Evolutionary conservation across 345 rosid genomes (phyloP), one percentile per base, ranked within the genome.

Genomic region (Trapa incisa): DNA sequence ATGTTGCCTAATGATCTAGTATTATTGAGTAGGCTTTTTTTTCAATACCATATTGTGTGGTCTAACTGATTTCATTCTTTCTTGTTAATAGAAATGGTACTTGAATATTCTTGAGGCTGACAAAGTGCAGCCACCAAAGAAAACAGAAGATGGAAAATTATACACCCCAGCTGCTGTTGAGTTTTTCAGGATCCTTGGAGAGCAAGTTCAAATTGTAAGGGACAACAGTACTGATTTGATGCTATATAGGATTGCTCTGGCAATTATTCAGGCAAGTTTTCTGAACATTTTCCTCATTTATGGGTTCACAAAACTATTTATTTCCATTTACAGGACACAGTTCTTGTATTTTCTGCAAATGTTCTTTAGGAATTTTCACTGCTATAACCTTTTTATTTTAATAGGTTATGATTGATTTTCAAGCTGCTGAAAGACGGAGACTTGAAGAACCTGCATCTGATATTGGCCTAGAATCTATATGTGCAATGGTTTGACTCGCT

Each of bases 111-210:
- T 95, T 57, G 97, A 86, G 80, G 96, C 95, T 67, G 99, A 95
- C 78, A 95, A 95, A 78, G 89, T 86, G 74, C 95, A 95, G 70
- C 90, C 96, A 65, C 99, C 97, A 47, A 95, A 95, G 87, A 95
- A 89, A 80, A 91, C 96, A 43, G 99, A 95, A 67, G 99, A 95
- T 74, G 99, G 99, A 61, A 95, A 95, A 83, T 83, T 95, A 67
- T 95, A 95, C 74, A 95, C 99, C 67, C 97, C 97, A 64, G 97
- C 99, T 80, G 99, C 99, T 64, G 97, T 95, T 77, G 99, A 95
- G 80, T 75, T 95, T 72, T 91, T 95, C 82, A 91, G 99, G 83
- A 95, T 95, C 74, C 96, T 95, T 17, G 96, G 91, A 76, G 99
- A 95, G 85, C 97, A 91, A 81, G 96, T 95, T 80, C 96, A 95